Percentiles rank a stretch among this genome's conserved stretches.
Evolutionary conservation across 202 grass and related monocot species (phyloP).

Genomic region (Carex arenaria): DNA sequence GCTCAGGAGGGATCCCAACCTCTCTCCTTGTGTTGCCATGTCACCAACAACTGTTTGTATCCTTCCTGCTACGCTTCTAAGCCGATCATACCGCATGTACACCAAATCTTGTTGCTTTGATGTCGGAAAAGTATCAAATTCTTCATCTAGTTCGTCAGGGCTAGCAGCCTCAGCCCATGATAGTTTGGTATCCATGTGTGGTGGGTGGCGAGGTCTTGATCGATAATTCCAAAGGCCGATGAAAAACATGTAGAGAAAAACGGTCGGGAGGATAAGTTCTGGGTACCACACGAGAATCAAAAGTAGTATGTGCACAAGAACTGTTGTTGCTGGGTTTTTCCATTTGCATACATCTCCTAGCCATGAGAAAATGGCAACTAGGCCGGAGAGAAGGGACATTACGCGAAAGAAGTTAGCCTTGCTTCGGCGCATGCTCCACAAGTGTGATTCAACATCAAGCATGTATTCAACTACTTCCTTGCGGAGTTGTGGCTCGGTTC

Average conservation of each 20-base stretch:
- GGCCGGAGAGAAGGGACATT: conserved; percentile 54
- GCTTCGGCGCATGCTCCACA: conserved; percentile 95
- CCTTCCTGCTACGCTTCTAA: conserved; percentile 77
- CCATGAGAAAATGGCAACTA: conserved; percentile 50
- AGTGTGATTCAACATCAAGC: conserved; percentile 92
- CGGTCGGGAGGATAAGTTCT: conserved; percentile 86
- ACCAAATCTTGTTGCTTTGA: conserved; percentile 71
- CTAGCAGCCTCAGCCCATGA: conserved; percentile 83
- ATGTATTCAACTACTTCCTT: conserved; percentile 98
- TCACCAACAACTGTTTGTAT: conserved; percentile 97
- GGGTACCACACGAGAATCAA: conserved; percentile 92
- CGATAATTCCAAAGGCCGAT: conserved; percentile 93
- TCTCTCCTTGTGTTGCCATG: conserved; percentile 94
- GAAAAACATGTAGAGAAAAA: conserved; percentile 94
- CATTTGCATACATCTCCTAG: conserved; percentile 61
- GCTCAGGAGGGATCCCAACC: conserved; percentile 66
- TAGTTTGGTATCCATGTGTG: conserved; percentile 91
- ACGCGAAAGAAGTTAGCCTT: conserved; percentile 98
- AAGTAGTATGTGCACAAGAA: conserved; percentile 73
- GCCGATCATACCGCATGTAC: conserved; percentile 80
- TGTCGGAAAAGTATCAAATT: conserved; percentile 96
- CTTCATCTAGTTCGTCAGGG: conserved; percentile 90
- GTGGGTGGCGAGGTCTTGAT: conserved; percentile 46
- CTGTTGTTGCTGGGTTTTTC: conserved; percentile 72
- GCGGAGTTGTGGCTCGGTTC: conserved; percentile 68